Percentiles rank a stretch among this genome's conserved stretches.
Evolutionary conservation across 2,329 filamentous ascomycete species (phyloP).

Genomic region (Emmonsiellopsis sp.): DNA sequence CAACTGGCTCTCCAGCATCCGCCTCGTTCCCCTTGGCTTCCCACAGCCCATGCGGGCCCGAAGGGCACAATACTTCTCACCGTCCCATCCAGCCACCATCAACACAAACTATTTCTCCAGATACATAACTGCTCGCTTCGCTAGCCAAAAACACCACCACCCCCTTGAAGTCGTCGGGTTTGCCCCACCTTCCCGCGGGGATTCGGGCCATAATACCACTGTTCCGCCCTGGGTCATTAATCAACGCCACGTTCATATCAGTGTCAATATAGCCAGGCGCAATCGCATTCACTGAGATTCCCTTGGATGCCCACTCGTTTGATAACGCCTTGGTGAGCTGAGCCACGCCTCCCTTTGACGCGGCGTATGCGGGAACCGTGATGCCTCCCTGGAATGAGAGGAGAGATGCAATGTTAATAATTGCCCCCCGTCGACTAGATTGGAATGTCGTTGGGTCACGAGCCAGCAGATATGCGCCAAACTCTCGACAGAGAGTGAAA

Average conservation of each 20-base stretch:
- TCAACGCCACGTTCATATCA: constrained; percentile 85
- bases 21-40: background rate
- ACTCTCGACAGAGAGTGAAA: constrained; percentile 68
- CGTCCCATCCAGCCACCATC: constrained; percentile 92
- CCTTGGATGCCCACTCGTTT: constrained; percentile 77
- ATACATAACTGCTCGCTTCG: constrained; percentile 14
- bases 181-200: constrained; percentile 14
- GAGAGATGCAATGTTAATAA: constrained; percentile 79
- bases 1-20: background rate
- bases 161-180: constrained; percentile 15
- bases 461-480: constrained; percentile 68
- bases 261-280: constrained; percentile 85
- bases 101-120: constrained; percentile 62
- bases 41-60: no score
- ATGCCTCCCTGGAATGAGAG: constrained; percentile 80
- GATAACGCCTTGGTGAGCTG: constrained; percentile 77
- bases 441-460: constrained; percentile 38
- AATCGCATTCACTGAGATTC: constrained; percentile 78
- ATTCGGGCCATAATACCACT: constrained; percentile 51
- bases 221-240: constrained; percentile 60
- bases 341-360: constrained; percentile 73
- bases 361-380: constrained; percentile 80
- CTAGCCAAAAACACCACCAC: constrained; percentile 16
- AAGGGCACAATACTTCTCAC: constrained; percentile 31
- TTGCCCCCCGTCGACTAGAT: constrained; percentile 51